phyloP scores from a whole-genome alignment of 495 filamentous ascomycete species.

The Terfezia claveryi region DNA sequence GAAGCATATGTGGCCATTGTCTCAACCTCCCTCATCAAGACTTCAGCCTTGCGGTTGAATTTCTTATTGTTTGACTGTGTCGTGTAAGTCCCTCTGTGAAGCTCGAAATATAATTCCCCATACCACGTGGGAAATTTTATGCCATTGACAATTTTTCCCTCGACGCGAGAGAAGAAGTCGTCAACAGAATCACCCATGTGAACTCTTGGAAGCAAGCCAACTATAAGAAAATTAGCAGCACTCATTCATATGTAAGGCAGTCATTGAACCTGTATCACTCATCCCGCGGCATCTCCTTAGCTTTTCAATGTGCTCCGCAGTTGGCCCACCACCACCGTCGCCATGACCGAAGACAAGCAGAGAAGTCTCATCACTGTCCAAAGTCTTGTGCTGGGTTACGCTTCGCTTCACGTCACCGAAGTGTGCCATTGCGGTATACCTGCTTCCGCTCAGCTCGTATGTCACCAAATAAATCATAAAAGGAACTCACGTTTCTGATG shows the following conservation, averaged over 20 bases:
- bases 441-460: slow-evolving; percentile 79
- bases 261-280: slow-evolving; percentile 37
- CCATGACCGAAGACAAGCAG: slow-evolving; percentile 88
- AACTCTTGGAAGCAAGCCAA: slow-evolving; percentile 22
- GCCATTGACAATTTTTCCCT: slow-evolving; percentile 46
- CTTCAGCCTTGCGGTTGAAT: slow-evolving; percentile 72
- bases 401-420: slow-evolving; percentile 90
- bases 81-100: slow-evolving; percentile 90
- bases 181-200: slow-evolving; percentile 88
- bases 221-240: background rate
- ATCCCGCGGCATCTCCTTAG: slow-evolving; percentile 83
- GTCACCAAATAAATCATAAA: slow-evolving; percentile 51
- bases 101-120: slow-evolving; percentile 91
- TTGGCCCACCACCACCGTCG: slow-evolving; percentile 87
- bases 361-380: slow-evolving; percentile 74
- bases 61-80: slow-evolving; percentile 93
- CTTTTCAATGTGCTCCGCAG: slow-evolving; percentile 86
- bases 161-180: slow-evolving; percentile 73
- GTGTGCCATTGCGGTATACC: slow-evolving; percentile 81
- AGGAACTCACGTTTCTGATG: slow-evolving; percentile 58
- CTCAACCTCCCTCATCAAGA: slow-evolving; percentile 68
- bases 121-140: slow-evolving; percentile 87
- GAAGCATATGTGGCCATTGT: slow-evolving; percentile 72
- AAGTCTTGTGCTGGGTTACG: slow-evolving; percentile 77
- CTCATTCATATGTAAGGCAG: too few species aligned